phyloP scores from a whole-genome alignment of 768 basidiomycete species.

The Rhodosporidiobolus sp. region DNA sequence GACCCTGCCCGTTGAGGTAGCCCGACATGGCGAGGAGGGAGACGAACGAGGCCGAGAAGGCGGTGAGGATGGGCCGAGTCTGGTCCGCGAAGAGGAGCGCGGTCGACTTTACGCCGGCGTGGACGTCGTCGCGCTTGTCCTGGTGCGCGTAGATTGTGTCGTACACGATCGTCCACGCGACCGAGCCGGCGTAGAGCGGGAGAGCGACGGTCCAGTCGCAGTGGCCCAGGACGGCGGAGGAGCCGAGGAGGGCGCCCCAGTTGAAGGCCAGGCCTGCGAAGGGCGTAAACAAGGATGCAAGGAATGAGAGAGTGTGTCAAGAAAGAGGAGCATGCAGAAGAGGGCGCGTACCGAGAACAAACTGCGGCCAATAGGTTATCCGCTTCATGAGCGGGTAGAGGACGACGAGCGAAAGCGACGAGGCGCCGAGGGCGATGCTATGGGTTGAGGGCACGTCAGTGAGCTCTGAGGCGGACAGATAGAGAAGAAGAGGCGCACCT shows the following conservation, averaged over 20 bases:
- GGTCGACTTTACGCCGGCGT: slow-evolving; percentile 85
- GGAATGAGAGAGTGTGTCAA: neutral
- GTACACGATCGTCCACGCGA: slow-evolving; percentile 93
- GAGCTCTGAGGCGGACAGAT: neutral
- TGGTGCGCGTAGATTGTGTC: slow-evolving; percentile 98
- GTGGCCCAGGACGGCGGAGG: slow-evolving; percentile 83
- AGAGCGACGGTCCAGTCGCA: slow-evolving; percentile 77
- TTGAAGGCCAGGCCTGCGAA: slow-evolving; percentile 82
- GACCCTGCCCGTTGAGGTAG: slow-evolving; percentile 69
- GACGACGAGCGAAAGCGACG: slow-evolving; percentile 79
- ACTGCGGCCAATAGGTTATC: slow-evolving; percentile 93
- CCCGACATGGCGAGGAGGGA: slow-evolving; percentile 75
- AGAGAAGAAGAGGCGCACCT: slow-evolving; percentile 59
- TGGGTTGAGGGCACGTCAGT: neutral
- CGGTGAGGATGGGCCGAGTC: slow-evolving; percentile 70
- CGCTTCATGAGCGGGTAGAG: slow-evolving; percentile 97
- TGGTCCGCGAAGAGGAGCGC: slow-evolving; percentile 81
- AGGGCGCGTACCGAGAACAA: slow-evolving; percentile 70
- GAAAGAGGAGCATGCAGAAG: neutral
- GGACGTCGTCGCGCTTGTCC: slow-evolving; percentile 89
- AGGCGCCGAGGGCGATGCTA: slow-evolving; percentile 87
- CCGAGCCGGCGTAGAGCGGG: slow-evolving; percentile 83
- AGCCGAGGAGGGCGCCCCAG: slow-evolving; percentile 93
- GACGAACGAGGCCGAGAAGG: slow-evolving; percentile 69
- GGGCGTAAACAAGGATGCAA: no score